Conservation (phyloP, 2,329 filamentous ascomycete genomes). For the Pseudofabraea citricarpa region DNA sequence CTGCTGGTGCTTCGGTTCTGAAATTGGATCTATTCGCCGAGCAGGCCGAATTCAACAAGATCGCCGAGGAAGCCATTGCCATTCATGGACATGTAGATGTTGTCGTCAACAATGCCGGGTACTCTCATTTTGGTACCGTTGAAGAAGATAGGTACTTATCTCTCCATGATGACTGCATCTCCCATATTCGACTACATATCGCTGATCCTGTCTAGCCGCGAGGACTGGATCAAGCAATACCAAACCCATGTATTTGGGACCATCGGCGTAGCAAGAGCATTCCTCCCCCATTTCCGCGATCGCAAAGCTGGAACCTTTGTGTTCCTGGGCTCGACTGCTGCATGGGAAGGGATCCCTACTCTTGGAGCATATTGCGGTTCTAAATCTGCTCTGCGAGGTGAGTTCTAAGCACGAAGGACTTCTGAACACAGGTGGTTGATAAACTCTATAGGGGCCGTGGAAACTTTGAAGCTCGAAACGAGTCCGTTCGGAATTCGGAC, state of each 20-base stretch:
- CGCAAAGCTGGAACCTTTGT: constrained; percentile 31
- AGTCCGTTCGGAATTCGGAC: neutral
- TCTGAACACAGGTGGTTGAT: too few relatives aligned
- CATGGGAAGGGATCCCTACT: constrained; percentile 7
- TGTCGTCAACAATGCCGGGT: constrained; percentile 14
- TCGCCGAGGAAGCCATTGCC: constrained; percentile 30
- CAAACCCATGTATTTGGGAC: constrained; percentile 51
- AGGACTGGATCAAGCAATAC: constrained; percentile 27
- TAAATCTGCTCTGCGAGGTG: constrained; percentile 16
- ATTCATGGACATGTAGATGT: constrained; percentile 29
- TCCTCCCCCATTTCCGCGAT: constrained; percentile 41
- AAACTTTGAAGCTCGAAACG: neutral
- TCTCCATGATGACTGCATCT: neutral
- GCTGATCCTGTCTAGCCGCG: constrained; percentile 3
- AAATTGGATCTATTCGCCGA: constrained; percentile 35
- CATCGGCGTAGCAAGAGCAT: constrained; percentile 42
- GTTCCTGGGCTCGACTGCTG: constrained; percentile 10
- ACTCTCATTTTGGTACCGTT: constrained; percentile 41
- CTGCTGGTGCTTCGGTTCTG: constrained; percentile 30
- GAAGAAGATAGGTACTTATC: constrained; percentile 40
- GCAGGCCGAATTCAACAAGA: constrained; percentile 27
- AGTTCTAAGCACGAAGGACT: too few relatives aligned
- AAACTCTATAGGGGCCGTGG: constrained; percentile 2
- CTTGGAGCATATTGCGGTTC: constrained; percentile 7
- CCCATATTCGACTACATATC: neutral